These are phyloP conservation scores for Kalmanozyma brasiliensis DNA, from an alignment of 1,284 basidiomycete genomes.

Conservation along the genomic window DNA sequence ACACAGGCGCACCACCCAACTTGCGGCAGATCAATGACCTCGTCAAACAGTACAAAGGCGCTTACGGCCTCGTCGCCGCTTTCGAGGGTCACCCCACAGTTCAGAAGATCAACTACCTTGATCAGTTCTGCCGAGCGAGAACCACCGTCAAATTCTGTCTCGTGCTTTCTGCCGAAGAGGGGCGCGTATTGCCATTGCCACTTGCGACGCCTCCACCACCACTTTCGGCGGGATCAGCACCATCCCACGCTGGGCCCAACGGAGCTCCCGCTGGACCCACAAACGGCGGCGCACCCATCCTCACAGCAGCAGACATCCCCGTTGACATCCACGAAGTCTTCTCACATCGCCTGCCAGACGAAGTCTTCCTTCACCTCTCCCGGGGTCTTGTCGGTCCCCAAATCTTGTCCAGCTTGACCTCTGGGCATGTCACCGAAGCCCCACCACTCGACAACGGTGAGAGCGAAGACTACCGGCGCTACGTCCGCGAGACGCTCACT, in stretches of 20 bases:
- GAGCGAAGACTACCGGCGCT: constrained; percentile 90
- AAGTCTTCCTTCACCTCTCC: constrained; percentile 95
- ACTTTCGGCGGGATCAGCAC: constrained; percentile 11
- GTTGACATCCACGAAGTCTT: constrained; percentile 93
- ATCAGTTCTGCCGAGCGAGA: constrained; percentile 88
- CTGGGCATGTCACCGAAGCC: constrained; percentile 81
- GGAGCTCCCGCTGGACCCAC: constrained; percentile 68
- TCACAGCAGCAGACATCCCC: constrained; percentile 86
- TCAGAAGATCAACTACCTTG: constrained; percentile 80
- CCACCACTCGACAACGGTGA: constrained; percentile 95
- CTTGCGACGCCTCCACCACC: constrained; percentile 75
- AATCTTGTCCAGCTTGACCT: constrained; percentile 88
- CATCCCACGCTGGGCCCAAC: constrained; percentile 20
- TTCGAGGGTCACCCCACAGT: constrained; percentile 74
- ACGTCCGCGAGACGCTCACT: constrained; percentile 93
- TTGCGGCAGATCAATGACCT: constrained; percentile 69
- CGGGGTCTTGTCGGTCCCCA: constrained; percentile 87
- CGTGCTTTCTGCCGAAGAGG: constrained; percentile 86
- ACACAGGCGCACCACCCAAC: constrained; percentile 47
- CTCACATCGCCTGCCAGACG: constrained; percentile 92
- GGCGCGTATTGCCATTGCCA: constrained; percentile 85
- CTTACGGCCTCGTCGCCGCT: constrained; percentile 55
- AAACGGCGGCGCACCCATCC: constrained; percentile 71
- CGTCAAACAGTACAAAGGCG: constrained; percentile 59
- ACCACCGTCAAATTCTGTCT: constrained; percentile 93